Base-by-base conservation (phyloP, 2,329 filamentous ascomycete species). In the Myriosclerotinia duriaeana region DNA sequence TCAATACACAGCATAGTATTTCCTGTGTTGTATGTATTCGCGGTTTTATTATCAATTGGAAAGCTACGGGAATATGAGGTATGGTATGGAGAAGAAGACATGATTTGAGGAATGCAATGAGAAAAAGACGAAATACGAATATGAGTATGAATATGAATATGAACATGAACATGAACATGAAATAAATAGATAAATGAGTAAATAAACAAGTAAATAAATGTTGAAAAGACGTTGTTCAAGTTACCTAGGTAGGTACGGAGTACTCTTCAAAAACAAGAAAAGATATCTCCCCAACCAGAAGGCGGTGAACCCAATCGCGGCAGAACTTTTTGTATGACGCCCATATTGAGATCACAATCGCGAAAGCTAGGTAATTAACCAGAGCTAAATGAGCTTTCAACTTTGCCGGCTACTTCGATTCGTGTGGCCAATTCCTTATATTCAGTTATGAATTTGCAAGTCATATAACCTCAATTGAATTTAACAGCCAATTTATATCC, bases 1-100 rank as follows among this genome's bases (percentile, higher is more conserved):
- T 50, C 48, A n/a, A 50, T n/a, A 30, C 55, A 66, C 56, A 66
- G 12, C 60, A 62, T 63, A 7, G 64, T 62, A 40, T 62, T 54
- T 40, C 58, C 58, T 12, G 22, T n/a, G 8, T 48, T 48, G 58
- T 61, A 66, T 15, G 20, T 48, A 6, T 34, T 6, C 15, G 40
- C 8, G 3, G 48, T 63, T 55, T 34, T 42, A 26, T 42, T 62
- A n/a, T 40, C 36, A n/a, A 36, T 26, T 3, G 64, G 34, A 30
- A 53, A 17, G 26, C 15, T 14, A 17, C 15, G n/a, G 17, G 36
- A 63, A 22, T 5, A 20, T 12, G 46, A 53, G 15, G 60, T 42
- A 30, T 36, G 48, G n/a, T n/a, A 30, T 42, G 17, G 26, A 5
- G 60, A 54, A 5, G 60, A 54, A 54, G 50, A 15, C 50, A 63